Percentiles rank a stretch among this genome's conserved stretches.
Conservation (phyloP, 1,284 basidiomycete species). For the Bjerkandera adusta region DNA sequence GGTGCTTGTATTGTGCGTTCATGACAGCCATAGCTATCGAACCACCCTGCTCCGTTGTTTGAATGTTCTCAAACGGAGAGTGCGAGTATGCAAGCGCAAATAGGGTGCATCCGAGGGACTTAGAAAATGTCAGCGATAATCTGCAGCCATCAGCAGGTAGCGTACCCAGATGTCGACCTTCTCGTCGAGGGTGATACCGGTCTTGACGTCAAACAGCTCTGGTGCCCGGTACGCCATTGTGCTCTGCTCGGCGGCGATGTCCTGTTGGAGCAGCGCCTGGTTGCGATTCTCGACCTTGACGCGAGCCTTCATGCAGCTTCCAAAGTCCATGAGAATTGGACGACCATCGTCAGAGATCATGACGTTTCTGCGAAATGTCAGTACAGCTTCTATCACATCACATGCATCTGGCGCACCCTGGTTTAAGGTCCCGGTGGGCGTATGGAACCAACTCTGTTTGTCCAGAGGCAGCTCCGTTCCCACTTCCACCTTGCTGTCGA, state of each 20-base stretch:
- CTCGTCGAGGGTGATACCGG: slow-evolving; percentile 83
- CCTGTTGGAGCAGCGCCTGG: slow-evolving; percentile 87
- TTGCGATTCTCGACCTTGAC: slow-evolving; percentile 78
- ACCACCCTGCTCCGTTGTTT: slow-evolving; percentile 84
- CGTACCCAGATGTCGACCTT: slow-evolving; percentile 95
- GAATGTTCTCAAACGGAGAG: slow-evolving; percentile 89
- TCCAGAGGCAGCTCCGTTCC: slow-evolving; percentile 31
- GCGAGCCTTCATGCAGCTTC: slow-evolving; percentile 81
- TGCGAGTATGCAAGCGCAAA: slow-evolving; percentile 91
- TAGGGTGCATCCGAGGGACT: slow-evolving; percentile 91
- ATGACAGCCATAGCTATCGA: slow-evolving; percentile 95
- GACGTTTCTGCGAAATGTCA: slow-evolving; percentile 65
- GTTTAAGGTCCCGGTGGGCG: slow-evolving; percentile 96
- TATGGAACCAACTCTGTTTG: slow-evolving; percentile 76
- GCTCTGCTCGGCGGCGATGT: slow-evolving; percentile 92
- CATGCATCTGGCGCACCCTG: slow-evolving; percentile 60
- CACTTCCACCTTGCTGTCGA: slow-evolving; percentile 25
- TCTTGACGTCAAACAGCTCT: slow-evolving; percentile 95
- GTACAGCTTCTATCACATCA: neutral
- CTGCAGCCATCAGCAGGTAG: slow-evolving; percentile 3
- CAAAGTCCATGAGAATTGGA: slow-evolving; percentile 98
- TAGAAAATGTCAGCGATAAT: slow-evolving; percentile 27
- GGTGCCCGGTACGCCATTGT: slow-evolving; percentile 97
- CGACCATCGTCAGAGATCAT: slow-evolving; percentile 94
- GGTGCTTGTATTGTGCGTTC: slow-evolving; percentile 88